These are phyloP conservation scores for Rhodotorula graminis DNA, from an alignment of 768 basidiomycete species.

Conservation along the genomic window DNA sequence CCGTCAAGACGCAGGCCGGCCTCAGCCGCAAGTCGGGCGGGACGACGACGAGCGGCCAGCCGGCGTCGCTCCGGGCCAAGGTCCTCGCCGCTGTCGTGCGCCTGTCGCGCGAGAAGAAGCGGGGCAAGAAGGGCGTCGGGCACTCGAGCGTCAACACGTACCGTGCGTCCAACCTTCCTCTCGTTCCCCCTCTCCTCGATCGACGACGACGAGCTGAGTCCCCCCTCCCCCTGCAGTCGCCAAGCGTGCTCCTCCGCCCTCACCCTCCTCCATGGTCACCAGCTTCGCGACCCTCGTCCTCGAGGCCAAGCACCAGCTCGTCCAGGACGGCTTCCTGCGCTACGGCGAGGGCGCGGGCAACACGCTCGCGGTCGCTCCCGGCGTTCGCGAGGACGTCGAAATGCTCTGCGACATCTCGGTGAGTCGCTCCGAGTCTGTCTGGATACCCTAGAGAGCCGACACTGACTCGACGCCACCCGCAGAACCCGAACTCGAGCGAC, in stretches of 20 bases:
- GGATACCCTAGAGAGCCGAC: too few relatives aligned
- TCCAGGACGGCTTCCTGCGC: not conserved
- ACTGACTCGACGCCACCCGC: too few relatives aligned
- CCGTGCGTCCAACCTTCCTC: not conserved
- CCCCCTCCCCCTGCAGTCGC: not conserved
- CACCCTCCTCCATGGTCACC: too few relatives aligned
- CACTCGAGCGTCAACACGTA: not conserved
- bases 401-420: not conserved
- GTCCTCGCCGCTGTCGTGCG: not conserved
- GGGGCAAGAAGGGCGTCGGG: not conserved
- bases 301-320: not conserved
- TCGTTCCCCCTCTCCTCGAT: not conserved
- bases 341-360: not conserved
- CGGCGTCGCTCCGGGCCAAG: not conserved
- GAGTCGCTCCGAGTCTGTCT: too few relatives aligned
- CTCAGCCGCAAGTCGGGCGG: not conserved
- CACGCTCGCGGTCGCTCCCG: not conserved
- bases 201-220: not conserved
- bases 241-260: not conserved
- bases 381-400: not conserved
- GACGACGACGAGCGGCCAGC: not conserved
- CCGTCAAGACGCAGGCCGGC: not conserved
- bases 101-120: not conserved
- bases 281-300: not conserved
- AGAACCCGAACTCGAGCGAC: too few relatives aligned